Evolutionary conservation across 2,329 filamentous ascomycete species (phyloP).

Genomic region (Xylariales sp.): DNA sequence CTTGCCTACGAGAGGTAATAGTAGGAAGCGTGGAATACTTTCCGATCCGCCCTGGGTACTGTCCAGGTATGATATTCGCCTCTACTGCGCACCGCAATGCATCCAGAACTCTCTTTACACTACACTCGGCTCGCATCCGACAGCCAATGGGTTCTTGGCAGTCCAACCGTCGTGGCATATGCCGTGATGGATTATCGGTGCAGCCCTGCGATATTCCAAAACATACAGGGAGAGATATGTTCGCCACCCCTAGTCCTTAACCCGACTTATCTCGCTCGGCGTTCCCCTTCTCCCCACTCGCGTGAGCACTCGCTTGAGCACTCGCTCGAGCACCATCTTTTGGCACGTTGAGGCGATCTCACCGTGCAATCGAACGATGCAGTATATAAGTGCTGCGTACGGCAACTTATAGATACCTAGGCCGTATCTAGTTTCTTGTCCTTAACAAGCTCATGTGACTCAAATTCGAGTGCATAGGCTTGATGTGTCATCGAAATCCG

Average conservation of each 20-base stretch:
- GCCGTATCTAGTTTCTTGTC: too few relatives aligned
- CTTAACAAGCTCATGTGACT: conserved; percentile 1
- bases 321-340: neutral
- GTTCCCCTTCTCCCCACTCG: neutral
- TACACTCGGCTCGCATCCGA: conserved; percentile 14
- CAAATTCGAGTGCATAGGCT: conserved; percentile 5
- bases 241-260: conserved; percentile 18
- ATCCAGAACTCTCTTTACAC: neutral
- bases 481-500: conserved; percentile 31
- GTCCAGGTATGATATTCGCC: too few relatives aligned
- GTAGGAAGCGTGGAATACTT: neutral
- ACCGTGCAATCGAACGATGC: neutral
- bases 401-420: neutral
- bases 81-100: neutral
- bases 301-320: neutral
- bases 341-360: neutral
- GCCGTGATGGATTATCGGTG: conserved; percentile 29
- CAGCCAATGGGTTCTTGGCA: conserved; percentile 15
- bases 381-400: neutral
- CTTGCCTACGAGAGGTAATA: too few relatives aligned
- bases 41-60: neutral
- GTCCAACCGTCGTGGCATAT: conserved; percentile 17
- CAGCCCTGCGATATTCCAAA: conserved; percentile 28
- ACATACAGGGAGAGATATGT: neutral
- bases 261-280: conserved; percentile 13